Percentiles rank a stretch among this genome's conserved stretches.
phyloP scores from a whole-genome alignment of 805 yeast genomes.

The Sugiyamaella valdiviana region DNA sequence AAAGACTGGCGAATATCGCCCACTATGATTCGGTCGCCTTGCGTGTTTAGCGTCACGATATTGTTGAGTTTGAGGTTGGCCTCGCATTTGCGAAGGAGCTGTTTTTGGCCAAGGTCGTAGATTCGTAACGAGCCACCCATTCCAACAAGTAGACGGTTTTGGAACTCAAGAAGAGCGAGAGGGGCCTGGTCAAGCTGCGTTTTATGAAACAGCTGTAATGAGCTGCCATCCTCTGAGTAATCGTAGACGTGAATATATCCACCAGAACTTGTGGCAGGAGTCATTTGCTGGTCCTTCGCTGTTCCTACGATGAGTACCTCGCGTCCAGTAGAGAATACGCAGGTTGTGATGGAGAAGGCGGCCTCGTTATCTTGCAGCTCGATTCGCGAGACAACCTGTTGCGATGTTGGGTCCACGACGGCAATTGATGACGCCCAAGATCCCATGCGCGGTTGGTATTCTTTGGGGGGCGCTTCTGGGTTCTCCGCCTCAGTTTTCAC shows the following conservation, averaged over 20 bases:
- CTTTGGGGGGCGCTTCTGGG: background rate
- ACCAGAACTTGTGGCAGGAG: slow-evolving; percentile 18
- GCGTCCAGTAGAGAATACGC: slow-evolving; percentile 27
- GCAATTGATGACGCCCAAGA: slow-evolving; percentile 53
- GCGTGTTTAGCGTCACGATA: slow-evolving; percentile 49
- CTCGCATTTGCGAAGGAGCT: slow-evolving; percentile 62
- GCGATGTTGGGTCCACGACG: slow-evolving; percentile 35
- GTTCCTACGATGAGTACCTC: slow-evolving; percentile 27
- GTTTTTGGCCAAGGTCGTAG: slow-evolving; percentile 73
- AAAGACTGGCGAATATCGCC: slow-evolving; percentile 71
- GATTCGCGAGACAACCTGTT: slow-evolving; percentile 38
- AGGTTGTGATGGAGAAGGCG: slow-evolving; percentile 36
- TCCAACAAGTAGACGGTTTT: slow-evolving; percentile 57
- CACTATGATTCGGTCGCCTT: slow-evolving; percentile 55
- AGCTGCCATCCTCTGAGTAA: slow-evolving; percentile 31
- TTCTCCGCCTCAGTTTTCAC: background rate
- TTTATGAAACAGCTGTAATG: slow-evolving; percentile 10
- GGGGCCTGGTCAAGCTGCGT: slow-evolving; percentile 26
- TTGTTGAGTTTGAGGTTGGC: slow-evolving; percentile 35
- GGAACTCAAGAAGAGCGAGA: slow-evolving; percentile 47
- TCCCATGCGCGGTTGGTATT: slow-evolving; percentile 15
- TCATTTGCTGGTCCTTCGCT: slow-evolving; percentile 23
- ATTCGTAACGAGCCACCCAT: slow-evolving; percentile 46
- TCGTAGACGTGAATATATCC: slow-evolving; percentile 29
- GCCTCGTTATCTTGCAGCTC: slow-evolving; percentile 42